phyloP scores from a whole-genome alignment of 768 basidiomycete genomes.

The Leucocoprinus sp. region DNA sequence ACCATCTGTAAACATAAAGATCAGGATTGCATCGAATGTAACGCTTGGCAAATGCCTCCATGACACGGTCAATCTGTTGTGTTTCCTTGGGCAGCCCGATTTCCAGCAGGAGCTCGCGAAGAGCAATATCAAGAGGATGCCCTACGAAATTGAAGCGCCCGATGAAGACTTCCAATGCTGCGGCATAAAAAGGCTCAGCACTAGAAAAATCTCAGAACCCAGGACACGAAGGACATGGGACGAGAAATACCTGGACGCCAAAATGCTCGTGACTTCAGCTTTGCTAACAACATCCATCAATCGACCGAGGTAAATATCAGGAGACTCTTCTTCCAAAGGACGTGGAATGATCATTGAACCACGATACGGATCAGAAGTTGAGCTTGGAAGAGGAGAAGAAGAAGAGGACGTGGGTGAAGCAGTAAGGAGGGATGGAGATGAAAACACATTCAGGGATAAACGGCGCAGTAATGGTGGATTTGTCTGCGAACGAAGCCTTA shows the following conservation, averaged over 20 bases:
- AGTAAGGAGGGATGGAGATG: slow-evolving; percentile 29
- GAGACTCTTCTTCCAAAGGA: slow-evolving; percentile 55
- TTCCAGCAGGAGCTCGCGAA: slow-evolving; percentile 86
- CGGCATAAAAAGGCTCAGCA: slow-evolving; percentile 58
- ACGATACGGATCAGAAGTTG: slow-evolving; percentile 11
- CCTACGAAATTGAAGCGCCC: slow-evolving; percentile 67
- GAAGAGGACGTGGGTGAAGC: slow-evolving; percentile 15
- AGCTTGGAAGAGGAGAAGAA: slow-evolving; percentile 15
- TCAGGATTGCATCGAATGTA: slow-evolving; percentile 80
- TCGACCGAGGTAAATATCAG: slow-evolving; percentile 60
- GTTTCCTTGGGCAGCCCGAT: slow-evolving; percentile 91
- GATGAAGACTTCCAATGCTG: slow-evolving; percentile 67
- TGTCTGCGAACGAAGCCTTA: slow-evolving; percentile 39
- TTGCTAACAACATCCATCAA: slow-evolving; percentile 59
- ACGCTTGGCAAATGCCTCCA: slow-evolving; percentile 86
- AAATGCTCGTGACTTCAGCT: slow-evolving; percentile 68
- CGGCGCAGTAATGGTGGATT: slow-evolving; percentile 67
- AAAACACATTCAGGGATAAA: slow-evolving; percentile 58
- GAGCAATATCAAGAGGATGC: slow-evolving; percentile 85
- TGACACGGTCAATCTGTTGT: slow-evolving; percentile 96
- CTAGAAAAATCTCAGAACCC: slow-evolving; percentile 31
- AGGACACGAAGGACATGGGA: not conserved
- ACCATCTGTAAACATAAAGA: slow-evolving; percentile 76
- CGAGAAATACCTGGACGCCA: slow-evolving; percentile 65
- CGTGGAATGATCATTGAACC: slow-evolving; percentile 36